Conservation (phyloP, 139 green algal species). For the Closterium sp. region DNA sequence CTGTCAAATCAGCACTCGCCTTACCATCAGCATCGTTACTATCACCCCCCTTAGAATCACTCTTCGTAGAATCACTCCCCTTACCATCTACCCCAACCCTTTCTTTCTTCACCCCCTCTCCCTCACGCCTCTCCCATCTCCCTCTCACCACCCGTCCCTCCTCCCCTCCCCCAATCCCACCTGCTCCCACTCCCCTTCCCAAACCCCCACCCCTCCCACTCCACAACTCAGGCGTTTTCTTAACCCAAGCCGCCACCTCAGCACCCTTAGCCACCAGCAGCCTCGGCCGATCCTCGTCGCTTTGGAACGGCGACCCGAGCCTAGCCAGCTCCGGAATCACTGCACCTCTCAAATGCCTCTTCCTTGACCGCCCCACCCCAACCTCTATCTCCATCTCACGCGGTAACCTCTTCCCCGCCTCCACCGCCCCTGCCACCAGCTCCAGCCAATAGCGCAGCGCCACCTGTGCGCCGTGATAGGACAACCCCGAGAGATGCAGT, state of each 20-base stretch:
- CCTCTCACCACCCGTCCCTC: background rate
- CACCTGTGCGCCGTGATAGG: background rate
- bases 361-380: background rate
- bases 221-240: background rate
- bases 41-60: background rate
- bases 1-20: background rate
- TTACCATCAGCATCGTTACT: background rate
- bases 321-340: background rate
- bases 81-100: background rate
- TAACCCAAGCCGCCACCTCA: background rate
- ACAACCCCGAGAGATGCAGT: background rate
- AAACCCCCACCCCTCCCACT: background rate
- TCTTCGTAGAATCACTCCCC: no score
- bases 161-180: background rate
- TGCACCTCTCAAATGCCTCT: background rate
- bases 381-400: background rate
- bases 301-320: background rate
- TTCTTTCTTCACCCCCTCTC: background rate
- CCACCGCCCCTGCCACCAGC: background rate
- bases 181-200: no score
- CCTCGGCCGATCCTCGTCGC: background rate
- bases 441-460: background rate
- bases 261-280: background rate
- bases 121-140: background rate
- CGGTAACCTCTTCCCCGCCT: background rate